Conservation (phyloP, 148 eudicot species). For the Silene conica region DNA sequence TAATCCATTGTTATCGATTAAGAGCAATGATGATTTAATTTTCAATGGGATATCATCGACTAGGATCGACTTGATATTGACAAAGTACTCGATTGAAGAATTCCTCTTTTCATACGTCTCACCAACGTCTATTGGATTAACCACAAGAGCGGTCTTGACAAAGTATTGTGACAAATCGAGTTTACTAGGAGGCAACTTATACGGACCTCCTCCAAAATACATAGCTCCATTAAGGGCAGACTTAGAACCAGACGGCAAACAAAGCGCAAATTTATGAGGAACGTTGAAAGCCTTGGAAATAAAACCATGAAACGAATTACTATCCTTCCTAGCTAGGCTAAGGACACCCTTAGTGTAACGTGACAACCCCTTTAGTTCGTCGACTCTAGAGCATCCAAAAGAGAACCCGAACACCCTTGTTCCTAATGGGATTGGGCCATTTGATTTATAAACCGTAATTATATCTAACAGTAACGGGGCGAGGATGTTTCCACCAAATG, state of each 20-base stretch:
- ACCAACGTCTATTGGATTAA: conserved; percentile 35
- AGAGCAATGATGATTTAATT: conserved; percentile 17
- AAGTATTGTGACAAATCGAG: conserved; percentile 15
- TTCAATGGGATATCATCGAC: conserved; percentile 18
- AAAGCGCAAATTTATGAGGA: conserved; percentile 34
- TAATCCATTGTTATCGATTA: conserved; percentile 16
- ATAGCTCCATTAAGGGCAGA: conserved; percentile 28
- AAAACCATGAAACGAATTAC: conserved; percentile 10
- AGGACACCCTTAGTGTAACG: conserved; percentile 17
- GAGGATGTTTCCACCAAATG: neutral
- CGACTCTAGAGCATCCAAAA: conserved; percentile 32
- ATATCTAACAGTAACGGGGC: conserved; percentile 29
- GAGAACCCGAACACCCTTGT: conserved; percentile 21
- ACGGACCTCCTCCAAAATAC: conserved; percentile 54
- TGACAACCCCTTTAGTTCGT: conserved; percentile 37
- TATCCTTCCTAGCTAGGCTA: conserved; percentile 38
- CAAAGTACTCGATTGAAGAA: conserved; percentile 33
- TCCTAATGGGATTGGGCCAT: neutral
- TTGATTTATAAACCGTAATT: conserved; percentile 28
- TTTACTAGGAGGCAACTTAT: conserved; percentile 20
- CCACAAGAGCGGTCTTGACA: conserved; percentile 29
- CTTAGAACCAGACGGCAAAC: conserved; percentile 28
- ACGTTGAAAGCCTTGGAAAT: conserved; percentile 23
- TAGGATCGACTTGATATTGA: conserved; percentile 27
- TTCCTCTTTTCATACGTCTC: conserved; percentile 14